Evolutionary conservation across 78 protist genomes (phyloP).

Genomic region (Dictyostelium brefeldianum): DNA sequence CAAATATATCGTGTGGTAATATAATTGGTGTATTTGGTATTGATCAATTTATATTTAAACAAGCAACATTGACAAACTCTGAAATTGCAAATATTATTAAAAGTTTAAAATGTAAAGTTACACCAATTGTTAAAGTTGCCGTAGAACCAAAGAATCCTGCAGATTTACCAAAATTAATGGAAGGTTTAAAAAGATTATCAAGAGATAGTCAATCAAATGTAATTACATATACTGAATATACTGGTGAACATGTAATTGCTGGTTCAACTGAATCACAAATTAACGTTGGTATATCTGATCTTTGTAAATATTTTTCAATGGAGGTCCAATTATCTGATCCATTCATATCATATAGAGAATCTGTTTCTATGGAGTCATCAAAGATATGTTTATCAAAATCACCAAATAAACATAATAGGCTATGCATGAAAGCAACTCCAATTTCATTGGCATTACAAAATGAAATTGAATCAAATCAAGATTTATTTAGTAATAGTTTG

Average conservation of each 20-base stretch:
- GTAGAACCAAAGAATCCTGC: conserved; percentile 69
- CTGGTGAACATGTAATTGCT: conserved; percentile 87
- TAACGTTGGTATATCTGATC: conserved; percentile 53
- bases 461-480: conserved; percentile 55
- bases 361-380: conserved; percentile 30
- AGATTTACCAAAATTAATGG: conserved; percentile 66
- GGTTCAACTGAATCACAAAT: conserved; percentile 88
- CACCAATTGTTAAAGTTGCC: conserved; percentile 89
- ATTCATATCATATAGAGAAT: conserved; percentile 75
- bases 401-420: conserved; percentile 88
- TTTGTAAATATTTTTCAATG: conserved; percentile 51
- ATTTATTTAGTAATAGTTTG: not conserved
- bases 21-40: conserved; percentile 97
- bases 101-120: conserved; percentile 56
- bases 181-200: conserved; percentile 90
- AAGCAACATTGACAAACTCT: conserved; percentile 93
- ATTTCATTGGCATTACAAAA: not conserved
- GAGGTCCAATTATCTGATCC: conserved; percentile 54
- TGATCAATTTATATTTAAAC: conserved; percentile 97
- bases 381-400: conserved; percentile 60
- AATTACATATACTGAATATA: not conserved
- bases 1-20: conserved; percentile 99
- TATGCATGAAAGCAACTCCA: conserved; percentile 83
- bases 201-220: conserved; percentile 26
- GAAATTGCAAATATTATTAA: conserved; percentile 21